Base-by-base conservation (phyloP, 768 basidiomycete genomes). In the Phylloporus rhodoxanthus region DNA sequence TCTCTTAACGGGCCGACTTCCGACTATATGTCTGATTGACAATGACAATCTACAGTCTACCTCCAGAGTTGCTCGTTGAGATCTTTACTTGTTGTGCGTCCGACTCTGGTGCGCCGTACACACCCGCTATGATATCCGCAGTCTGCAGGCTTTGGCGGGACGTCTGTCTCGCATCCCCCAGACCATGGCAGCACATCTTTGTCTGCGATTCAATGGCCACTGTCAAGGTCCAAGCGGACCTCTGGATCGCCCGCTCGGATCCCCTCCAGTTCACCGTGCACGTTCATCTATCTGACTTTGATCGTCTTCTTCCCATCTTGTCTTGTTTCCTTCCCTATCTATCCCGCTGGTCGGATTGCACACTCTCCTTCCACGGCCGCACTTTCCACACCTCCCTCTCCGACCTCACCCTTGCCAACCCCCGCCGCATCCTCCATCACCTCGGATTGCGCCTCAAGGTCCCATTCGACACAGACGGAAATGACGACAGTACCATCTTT, bases 141-240 rank as follows among this genome's bases (percentile, higher is more conserved):
- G 83, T 88, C 23, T 87, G 81, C 47, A 71, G 62, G 20, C 69
- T 72, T 53, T 90, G 87, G 86, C 72, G 70, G 52, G 67, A 72
- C 33, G 66, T 86, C 37, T 72, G 78, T 30, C 60, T 75, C 57
- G 64, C 71, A 1, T 78, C 79, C 0, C 85, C 87, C 0, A 65
- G 70, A 26, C 59, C 82, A 40, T 89, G 85, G 87, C 80, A 79
- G 57, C 66, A 62, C 43, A 71, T 88, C 52, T 61, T 67, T 45
- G 67, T 89, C 48, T 65, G 76, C 60, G 76, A 79, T n/a, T 51
- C 60, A 8, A 59, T 72, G 14, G 26, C 63, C 17, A 65, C 72
- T 37, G 71, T 79, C 19, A 76, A 72, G 41, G 53, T 64, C 0
- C 77, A 83, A 48, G 79, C 80, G 3, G 58, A 68, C 23, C 59